These are phyloP conservation scores for Leptographium lundbergii DNA, from an alignment of 2,329 filamentous ascomycete species.

Conservation along the genomic window DNA sequence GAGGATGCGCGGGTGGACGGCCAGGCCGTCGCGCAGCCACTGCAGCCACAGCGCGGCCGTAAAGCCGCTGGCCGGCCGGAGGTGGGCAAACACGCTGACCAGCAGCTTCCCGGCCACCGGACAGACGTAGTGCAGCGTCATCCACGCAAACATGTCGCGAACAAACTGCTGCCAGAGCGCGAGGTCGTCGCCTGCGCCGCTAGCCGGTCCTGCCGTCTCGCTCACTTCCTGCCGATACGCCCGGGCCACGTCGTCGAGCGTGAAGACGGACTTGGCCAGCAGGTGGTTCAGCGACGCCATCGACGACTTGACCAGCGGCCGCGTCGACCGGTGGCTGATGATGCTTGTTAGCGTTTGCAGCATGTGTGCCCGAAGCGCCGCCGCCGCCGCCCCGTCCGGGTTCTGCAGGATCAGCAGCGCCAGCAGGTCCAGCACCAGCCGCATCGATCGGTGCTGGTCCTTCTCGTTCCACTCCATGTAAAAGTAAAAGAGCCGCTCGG, in stretches of 20 bases:
- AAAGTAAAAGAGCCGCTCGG: slow-evolving; percentile 42
- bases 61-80: slow-evolving; percentile 22
- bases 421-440: slow-evolving; percentile 46
- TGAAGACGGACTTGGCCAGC: slow-evolving; percentile 45
- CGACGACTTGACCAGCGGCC: slow-evolving; percentile 55
- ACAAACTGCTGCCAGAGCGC: slow-evolving; percentile 19
- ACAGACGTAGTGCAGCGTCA: slow-evolving; percentile 41
- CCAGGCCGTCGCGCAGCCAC: slow-evolving; percentile 41
- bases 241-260: slow-evolving; percentile 29
- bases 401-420: slow-evolving; percentile 38
- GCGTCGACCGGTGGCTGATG: slow-evolving; percentile 46
- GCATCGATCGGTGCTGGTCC: slow-evolving; percentile 51
- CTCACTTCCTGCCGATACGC: slow-evolving; percentile 25
- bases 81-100: slow-evolving; percentile 39
- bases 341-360: slow-evolving; percentile 43
- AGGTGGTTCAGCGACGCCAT: slow-evolving; percentile 56
- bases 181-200: slow-evolving; percentile 13
- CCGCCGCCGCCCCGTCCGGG: slow-evolving; percentile 25
- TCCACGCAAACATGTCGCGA: slow-evolving; percentile 34
- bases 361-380: slow-evolving; percentile 29
- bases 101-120: slow-evolving; percentile 49
- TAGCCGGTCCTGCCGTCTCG: too few relatives aligned
- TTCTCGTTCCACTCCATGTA: slow-evolving; percentile 57
- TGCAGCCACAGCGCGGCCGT: slow-evolving; percentile 36
- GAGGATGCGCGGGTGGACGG: slow-evolving; percentile 35